Evolutionary conservation across 2,329 filamentous ascomycete genomes (phyloP).

Genomic region (Gliomastix tumulicola): DNA sequence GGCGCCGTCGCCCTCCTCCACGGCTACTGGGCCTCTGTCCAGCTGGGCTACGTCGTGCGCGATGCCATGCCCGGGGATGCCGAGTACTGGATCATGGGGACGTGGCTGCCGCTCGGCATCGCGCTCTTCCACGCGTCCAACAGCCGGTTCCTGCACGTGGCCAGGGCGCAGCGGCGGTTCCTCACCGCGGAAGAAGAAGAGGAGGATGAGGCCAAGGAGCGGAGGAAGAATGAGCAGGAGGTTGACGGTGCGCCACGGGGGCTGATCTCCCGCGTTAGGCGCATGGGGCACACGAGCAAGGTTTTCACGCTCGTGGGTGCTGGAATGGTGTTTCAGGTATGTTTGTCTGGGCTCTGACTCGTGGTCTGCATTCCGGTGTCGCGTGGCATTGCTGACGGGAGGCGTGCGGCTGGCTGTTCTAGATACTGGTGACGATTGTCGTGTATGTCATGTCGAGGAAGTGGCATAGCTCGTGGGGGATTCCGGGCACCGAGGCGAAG

Average conservation of each 20-base stretch:
- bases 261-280: constrained; percentile 18
- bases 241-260: constrained; percentile 6
- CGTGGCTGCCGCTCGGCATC: constrained; percentile 56
- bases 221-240: background rate
- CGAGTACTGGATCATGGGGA: constrained; percentile 61
- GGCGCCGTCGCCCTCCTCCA: constrained; percentile 20
- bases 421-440: constrained; percentile 50
- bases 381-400: too few species aligned
- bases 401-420: too few species aligned
- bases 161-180: constrained; percentile 37
- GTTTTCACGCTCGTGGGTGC: constrained; percentile 42
- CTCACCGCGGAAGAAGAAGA: constrained; percentile 8
- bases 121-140: constrained; percentile 60
- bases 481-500: constrained; percentile 51
- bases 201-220: background rate
- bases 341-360: constrained; percentile 6
- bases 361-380: too few species aligned
- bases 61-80: constrained; percentile 38
- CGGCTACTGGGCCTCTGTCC: constrained; percentile 32
- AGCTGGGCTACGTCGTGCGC: constrained; percentile 29
- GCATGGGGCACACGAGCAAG: constrained; percentile 32
- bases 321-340: constrained; percentile 49
- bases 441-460: constrained; percentile 57
- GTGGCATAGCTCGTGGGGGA: constrained; percentile 52
- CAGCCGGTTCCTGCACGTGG: constrained; percentile 50